These are phyloP conservation scores for Chrysopogon serrulatus DNA, from an alignment of 176 grass and related monocot species.

Conservation along the genomic window DNA sequence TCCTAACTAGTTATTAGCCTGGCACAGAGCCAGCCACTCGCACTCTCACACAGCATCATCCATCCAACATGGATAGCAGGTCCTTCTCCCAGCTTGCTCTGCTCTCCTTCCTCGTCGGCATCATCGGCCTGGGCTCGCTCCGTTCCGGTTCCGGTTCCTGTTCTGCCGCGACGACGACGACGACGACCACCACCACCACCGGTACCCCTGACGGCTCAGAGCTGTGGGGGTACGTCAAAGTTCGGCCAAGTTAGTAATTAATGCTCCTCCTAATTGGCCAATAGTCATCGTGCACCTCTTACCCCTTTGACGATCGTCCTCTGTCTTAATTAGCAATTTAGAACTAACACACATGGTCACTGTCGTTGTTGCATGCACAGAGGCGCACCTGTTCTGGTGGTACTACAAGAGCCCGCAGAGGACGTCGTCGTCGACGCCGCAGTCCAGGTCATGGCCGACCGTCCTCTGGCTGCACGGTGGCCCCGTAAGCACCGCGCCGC, in stretches of 20 bases:
- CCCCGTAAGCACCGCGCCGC: conserved; percentile 35
- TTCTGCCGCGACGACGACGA: no score
- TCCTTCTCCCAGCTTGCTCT: neutral
- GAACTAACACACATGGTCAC: no score
- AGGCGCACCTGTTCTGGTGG: no score
- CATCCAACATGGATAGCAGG: conserved; percentile 3
- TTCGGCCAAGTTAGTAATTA: conserved; percentile 59
- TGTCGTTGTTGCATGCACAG: no score
- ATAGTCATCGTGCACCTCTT: no score
- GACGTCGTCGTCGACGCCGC: conserved; percentile 2
- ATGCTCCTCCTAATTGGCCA: no score
- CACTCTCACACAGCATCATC: no score
- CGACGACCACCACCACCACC: no score
- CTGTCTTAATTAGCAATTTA: no score
- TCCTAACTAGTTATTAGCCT: no score
- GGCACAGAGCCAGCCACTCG: no score
- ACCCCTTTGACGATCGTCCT: no score
- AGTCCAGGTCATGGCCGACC: conserved; percentile 53
- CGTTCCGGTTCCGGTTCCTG: neutral
- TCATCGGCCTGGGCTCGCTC: neutral
- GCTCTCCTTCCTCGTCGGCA: conserved; percentile 18
- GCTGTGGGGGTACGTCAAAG: conserved; percentile 78
- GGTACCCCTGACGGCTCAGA: conserved; percentile 51
- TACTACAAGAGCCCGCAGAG: conserved; percentile 67
- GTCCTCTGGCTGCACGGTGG: conserved; percentile 90